Conservation (phyloP, 495 filamentous ascomycete species). For the Talaromyces proteolyticus region DNA sequence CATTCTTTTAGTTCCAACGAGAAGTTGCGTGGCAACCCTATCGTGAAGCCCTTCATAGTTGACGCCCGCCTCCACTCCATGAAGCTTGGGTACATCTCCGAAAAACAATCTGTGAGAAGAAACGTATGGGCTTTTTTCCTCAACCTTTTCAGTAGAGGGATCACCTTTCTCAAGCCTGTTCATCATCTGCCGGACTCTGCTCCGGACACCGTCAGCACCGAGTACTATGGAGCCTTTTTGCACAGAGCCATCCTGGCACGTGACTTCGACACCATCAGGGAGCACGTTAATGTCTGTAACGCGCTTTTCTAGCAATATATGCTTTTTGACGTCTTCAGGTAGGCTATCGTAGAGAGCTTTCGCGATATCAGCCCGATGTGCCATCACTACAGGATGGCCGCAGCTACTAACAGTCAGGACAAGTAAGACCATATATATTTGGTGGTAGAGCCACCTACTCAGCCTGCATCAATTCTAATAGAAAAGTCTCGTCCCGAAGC, state of each 20-base stretch:
- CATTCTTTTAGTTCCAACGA: conserved; percentile 11
- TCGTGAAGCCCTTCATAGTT: neutral
- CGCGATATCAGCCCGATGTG: conserved; percentile 17
- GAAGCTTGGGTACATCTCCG: conserved; percentile 14
- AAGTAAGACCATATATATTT: neutral
- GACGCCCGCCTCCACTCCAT: neutral
- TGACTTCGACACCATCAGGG: conserved; percentile 14
- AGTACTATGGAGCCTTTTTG: conserved; percentile 17
- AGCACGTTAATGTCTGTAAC: conserved; percentile 17
- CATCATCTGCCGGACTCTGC: conserved; percentile 7
- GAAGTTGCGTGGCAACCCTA: conserved; percentile 11
- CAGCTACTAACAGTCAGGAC: conserved; percentile 3
- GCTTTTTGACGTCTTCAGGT: conserved; percentile 11
- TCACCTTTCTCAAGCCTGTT: conserved; percentile 12
- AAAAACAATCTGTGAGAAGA: conserved; percentile 24
- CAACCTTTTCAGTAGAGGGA: neutral
- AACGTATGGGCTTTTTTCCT: neutral
- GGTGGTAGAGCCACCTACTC: neutral
- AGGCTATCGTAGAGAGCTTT: conserved; percentile 19
- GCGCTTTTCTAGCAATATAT: conserved; percentile 20
- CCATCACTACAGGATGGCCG: conserved; percentile 10
- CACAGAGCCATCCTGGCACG: conserved; percentile 16
- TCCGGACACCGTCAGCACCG: conserved; percentile 19
- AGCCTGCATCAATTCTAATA: neutral
- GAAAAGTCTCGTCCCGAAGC: neutral